These are phyloP conservation scores for Lonicera japonica DNA, from an alignment of 129 eudicot species.

Conservation along the genomic window DNA sequence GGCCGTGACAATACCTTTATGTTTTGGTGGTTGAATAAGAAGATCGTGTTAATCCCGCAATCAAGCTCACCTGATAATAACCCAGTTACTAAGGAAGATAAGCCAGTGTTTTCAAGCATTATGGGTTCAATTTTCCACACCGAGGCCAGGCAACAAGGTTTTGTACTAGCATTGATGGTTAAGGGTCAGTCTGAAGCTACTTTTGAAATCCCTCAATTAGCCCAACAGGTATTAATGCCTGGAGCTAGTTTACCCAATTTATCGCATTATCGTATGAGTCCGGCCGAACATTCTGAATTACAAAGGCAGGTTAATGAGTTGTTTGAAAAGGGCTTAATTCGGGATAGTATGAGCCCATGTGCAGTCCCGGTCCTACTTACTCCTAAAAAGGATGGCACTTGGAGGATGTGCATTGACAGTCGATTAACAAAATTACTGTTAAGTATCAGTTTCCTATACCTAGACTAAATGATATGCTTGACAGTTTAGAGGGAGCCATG, in stretches of 20 bases:
- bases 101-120: too few relatives aligned
- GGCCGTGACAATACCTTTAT: too few relatives aligned
- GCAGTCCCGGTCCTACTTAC: neutral
- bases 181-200: too few relatives aligned
- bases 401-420: neutral
- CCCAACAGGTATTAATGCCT: too few relatives aligned
- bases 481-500: neutral
- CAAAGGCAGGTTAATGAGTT: neutral
- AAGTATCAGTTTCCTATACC: neutral
- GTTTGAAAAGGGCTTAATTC: neutral
- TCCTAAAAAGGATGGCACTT: neutral
- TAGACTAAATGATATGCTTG: neutral
- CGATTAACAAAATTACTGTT: neutral
- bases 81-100: too few relatives aligned
- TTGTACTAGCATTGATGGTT: too few relatives aligned
- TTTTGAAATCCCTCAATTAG: too few relatives aligned
- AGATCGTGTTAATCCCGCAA: too few relatives aligned
- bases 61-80: too few relatives aligned
- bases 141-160: too few relatives aligned
- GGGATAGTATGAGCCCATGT: neutral
- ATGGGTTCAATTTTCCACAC: too few relatives aligned
- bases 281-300: neutral
- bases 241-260: neutral
- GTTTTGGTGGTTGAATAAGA: too few relatives aligned
- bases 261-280: neutral